These are phyloP conservation scores for Dactylellina leptospora DNA, from an alignment of 2,329 filamentous ascomycete species.

Conservation along the genomic window DNA sequence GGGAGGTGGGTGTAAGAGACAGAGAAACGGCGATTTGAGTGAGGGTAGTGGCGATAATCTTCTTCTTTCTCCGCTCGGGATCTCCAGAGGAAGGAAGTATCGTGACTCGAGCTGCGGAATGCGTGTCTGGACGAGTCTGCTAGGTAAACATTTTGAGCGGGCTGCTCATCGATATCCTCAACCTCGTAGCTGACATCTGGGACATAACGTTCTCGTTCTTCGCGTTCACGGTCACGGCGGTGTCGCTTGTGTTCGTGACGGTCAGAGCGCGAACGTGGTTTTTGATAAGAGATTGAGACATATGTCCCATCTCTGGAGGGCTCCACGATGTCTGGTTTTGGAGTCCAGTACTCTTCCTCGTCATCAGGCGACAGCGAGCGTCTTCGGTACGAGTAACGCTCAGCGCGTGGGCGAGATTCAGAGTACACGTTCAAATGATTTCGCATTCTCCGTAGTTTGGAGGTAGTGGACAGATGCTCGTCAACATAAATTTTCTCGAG, in stretches of 20 bases:
- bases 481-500: slow-evolving; percentile 51
- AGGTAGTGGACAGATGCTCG: slow-evolving; percentile 44
- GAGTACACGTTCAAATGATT: slow-evolving; percentile 33
- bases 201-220: slow-evolving; percentile 13
- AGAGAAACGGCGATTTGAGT: slow-evolving; percentile 38
- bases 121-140: slow-evolving; percentile 41
- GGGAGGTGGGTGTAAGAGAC: slow-evolving; percentile 46
- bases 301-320: slow-evolving; percentile 30
- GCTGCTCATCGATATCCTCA: slow-evolving; percentile 35
- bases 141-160: slow-evolving; percentile 25
- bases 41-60: slow-evolving; percentile 12
- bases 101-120: slow-evolving; percentile 50
- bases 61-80: slow-evolving; percentile 25
- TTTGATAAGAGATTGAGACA: slow-evolving; percentile 39
- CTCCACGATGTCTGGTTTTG: slow-evolving; percentile 42
- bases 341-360: slow-evolving; percentile 40
- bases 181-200: slow-evolving; percentile 43
- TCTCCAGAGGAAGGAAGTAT: slow-evolving; percentile 51
- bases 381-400: slow-evolving; percentile 46
- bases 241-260: slow-evolving; percentile 49
- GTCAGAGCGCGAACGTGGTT: slow-evolving; percentile 38
- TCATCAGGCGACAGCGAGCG: slow-evolving; percentile 42
- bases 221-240: slow-evolving; percentile 29
- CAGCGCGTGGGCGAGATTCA: slow-evolving; percentile 31
- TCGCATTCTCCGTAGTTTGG: slow-evolving; percentile 46